Evolutionary conservation across 495 filamentous ascomycete genomes (phyloP).

Genomic region (Penicillium paxilli): DNA sequence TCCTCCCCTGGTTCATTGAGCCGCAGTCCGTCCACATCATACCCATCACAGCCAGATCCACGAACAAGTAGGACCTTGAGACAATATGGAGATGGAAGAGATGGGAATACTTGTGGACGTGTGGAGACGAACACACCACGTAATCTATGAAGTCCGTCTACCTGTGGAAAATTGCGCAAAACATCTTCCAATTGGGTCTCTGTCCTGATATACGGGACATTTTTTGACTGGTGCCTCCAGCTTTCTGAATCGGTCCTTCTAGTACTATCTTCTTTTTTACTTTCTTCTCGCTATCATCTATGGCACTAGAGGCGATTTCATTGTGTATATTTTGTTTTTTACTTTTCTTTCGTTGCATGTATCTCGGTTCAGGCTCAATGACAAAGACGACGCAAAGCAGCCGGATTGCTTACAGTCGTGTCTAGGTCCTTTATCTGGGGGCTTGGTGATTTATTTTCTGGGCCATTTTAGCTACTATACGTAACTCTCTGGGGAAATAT

Average conservation of each 20-base stretch:
- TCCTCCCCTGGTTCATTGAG: slow-evolving; percentile 34
- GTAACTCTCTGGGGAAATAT: too few species aligned
- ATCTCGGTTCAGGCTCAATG: background rate
- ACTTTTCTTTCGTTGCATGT: background rate
- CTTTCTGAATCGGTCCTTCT: too few species aligned
- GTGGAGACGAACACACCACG: slow-evolving; percentile 25
- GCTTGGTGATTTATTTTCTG: background rate
- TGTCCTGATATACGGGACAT: too few species aligned
- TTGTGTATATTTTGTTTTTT: background rate
- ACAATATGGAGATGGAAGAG: slow-evolving; percentile 14
- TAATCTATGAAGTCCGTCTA: slow-evolving; percentile 18
- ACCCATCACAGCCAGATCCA: slow-evolving; percentile 22
- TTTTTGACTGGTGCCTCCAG: background rate
- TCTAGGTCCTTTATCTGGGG: background rate
- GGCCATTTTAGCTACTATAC: background rate
- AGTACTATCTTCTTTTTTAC: background rate
- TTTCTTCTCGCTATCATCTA: background rate
- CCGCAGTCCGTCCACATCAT: slow-evolving; percentile 32
- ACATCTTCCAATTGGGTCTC: too few species aligned
- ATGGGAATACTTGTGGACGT: slow-evolving; percentile 21
- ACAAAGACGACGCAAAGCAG: background rate
- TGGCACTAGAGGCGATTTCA: background rate
- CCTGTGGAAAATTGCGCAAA: too few species aligned
- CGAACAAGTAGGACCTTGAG: slow-evolving; percentile 13
- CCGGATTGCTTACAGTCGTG: background rate